Evolutionary conservation across 2,329 filamentous ascomycete species (phyloP).

Genomic region (Scedosporium boydii): DNA sequence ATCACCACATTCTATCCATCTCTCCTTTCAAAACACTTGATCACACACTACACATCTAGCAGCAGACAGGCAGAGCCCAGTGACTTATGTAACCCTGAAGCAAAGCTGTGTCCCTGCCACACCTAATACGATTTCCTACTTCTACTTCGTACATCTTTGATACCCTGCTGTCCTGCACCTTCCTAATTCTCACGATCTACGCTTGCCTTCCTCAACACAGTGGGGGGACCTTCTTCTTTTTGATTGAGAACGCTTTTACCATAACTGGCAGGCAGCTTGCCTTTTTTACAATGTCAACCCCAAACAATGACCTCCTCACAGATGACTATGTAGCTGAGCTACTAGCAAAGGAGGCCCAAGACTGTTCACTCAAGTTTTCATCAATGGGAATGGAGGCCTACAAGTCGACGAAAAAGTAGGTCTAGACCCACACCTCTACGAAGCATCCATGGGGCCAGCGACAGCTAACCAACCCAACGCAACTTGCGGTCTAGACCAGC

Average conservation of each 20-base stretch:
- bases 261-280: background rate
- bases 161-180: background rate
- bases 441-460: background rate
- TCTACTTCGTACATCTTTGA: background rate
- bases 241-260: background rate
- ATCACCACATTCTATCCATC: too few species aligned
- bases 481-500: slow-evolving; percentile 37
- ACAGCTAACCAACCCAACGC: background rate
- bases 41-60: too few species aligned
- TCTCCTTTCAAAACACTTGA: too few species aligned
- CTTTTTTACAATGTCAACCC: background rate
- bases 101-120: too few species aligned
- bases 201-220: too few species aligned
- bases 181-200: background rate
- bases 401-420: slow-evolving; percentile 36
- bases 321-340: slow-evolving; percentile 75
- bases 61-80: too few species aligned
- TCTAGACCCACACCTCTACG: slow-evolving; percentile 8
- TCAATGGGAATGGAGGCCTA: slow-evolving; percentile 64
- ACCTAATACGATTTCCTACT: background rate
- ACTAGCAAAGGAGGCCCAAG: slow-evolving; percentile 70
- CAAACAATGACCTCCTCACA: slow-evolving; percentile 36
- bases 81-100: too few species aligned
- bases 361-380: slow-evolving; percentile 65
- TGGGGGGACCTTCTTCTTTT: background rate